Conservation (phyloP, 495 filamentous ascomycete species). For the Hyaloscypha hepaticicola region DNA sequence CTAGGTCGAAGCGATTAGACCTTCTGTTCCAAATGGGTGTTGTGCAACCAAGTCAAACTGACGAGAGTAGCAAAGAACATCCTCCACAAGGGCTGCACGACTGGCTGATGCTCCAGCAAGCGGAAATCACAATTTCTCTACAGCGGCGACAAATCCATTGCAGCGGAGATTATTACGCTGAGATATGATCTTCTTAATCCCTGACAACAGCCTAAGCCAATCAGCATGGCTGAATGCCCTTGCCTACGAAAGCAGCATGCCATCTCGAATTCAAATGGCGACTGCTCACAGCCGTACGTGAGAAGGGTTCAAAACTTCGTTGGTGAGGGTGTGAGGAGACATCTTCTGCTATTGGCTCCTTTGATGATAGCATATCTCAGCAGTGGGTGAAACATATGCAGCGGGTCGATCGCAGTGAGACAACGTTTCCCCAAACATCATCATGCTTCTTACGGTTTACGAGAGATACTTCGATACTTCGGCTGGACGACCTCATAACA, state of each 20-base stretch:
- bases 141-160: slow-evolving; percentile 15
- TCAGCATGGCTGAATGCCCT: neutral
- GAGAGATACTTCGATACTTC: neutral
- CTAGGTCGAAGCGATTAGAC: slow-evolving; percentile 1
- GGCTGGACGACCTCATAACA: neutral
- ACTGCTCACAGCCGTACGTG: neutral
- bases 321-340: neutral
- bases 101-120: neutral
- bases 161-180: slow-evolving; percentile 18
- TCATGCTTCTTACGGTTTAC: neutral
- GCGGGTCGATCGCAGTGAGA: slow-evolving; percentile 1
- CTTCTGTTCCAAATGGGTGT: neutral
- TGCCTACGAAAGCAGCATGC: slow-evolving; percentile 4
- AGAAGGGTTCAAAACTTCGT: neutral
- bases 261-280: neutral
- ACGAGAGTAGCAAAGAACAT: neutral
- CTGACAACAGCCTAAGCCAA: slow-evolving; percentile 7
- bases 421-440: slow-evolving; percentile 1
- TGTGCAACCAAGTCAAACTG: slow-evolving; percentile 3
- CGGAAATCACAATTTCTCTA: neutral
- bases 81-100: neutral
- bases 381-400: slow-evolving; percentile 5
- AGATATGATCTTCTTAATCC: slow-evolving; percentile 17
- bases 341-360: neutral
- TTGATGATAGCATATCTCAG: neutral